Conservation (phyloP, 2,329 filamentous ascomycete species). For the Neonectria hederae region DNA sequence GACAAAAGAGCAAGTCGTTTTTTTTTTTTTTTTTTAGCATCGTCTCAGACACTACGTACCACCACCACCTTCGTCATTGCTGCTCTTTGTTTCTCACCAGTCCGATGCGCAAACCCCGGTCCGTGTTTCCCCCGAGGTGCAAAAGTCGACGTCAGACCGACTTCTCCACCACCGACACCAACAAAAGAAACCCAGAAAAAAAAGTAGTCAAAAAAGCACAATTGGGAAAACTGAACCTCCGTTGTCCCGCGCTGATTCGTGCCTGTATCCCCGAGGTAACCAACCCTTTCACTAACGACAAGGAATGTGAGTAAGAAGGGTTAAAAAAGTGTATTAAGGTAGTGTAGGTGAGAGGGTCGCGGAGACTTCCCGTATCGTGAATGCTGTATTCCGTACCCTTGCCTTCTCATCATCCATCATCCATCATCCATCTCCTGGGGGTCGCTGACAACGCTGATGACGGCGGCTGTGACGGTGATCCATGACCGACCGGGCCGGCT, state of each 20-base stretch:
- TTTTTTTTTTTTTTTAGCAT: constrained; percentile 1
- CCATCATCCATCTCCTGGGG: constrained; percentile 3
- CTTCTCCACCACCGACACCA: constrained; percentile 17
- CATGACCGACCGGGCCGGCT: constrained; percentile 19
- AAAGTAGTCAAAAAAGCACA: constrained; percentile 2
- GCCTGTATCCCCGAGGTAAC: background rate
- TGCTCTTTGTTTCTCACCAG: constrained; percentile 3
- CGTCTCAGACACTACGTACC: constrained; percentile 17
- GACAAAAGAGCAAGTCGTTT: background rate
- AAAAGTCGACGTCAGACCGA: constrained; percentile 21
- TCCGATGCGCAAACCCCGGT: constrained; percentile 14
- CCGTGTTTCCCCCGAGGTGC: constrained; percentile 7
- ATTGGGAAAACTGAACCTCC: background rate
- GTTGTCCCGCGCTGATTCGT: constrained; percentile 7
- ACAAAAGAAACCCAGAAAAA: constrained; percentile 4
- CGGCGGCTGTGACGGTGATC: background rate
- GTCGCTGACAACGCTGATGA: constrained; percentile 9
- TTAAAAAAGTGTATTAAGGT: background rate
- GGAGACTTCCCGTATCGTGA: background rate
- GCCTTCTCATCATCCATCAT: background rate
- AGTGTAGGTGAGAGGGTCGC: background rate
- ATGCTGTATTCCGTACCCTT: constrained; percentile 7
- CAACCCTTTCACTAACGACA: background rate
- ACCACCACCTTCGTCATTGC: constrained; percentile 10
- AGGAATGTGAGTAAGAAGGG: background rate